Evolutionary conservation across 2,329 filamentous ascomycete species (phyloP), one percentile per base, ranked within the genome.

Genomic region (Penicillium janthinellum): DNA sequence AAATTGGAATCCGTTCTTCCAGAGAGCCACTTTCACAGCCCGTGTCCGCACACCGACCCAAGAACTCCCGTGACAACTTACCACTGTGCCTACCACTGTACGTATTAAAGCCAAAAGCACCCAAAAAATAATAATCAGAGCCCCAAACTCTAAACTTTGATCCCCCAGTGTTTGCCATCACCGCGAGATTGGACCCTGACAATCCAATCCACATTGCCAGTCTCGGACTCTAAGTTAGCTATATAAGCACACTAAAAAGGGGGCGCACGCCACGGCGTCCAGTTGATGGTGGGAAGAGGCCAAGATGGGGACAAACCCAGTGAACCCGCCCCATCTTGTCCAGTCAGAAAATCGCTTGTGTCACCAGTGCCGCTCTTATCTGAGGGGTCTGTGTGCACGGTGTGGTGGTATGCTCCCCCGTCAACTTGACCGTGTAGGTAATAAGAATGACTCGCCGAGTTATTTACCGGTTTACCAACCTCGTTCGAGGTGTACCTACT

Each of bases 121-220:
- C 38, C n/a, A 14, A n/a, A 37, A 56, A 52, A 53, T 39, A 34
- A 50, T 20, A 20, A 54, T 39, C 11, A 45, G 20, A 39, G 58
- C 25, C 35, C 50, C 42, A 63, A 63, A 61, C 50, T 58, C 48
- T 65, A 62, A 63, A 63, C 45, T 39, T 54, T 54, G 58, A 62
- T 59, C 55, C 55, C 48, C 48, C 57, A 50, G 51, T 53, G 31
- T 25, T 47, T 47, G 38, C 48, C 41, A 47, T 3, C 56, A 60
- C 52, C 48, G 44, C 60, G 59, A 62, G 45, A 44, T 50, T 48
- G 60, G 61, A 64, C 60, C 61, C 61, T 64, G 63, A 64, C 61
- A 65, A 66, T 69, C 64, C 56, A 60, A 66, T 69, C 64, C 56
- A 60, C 60, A 41, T n/a, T 47, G 25, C 34, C 20, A 51, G 15